Base-by-base conservation (phyloP, 805 yeast species). In the Wickerhamiella occidentalis region DNA sequence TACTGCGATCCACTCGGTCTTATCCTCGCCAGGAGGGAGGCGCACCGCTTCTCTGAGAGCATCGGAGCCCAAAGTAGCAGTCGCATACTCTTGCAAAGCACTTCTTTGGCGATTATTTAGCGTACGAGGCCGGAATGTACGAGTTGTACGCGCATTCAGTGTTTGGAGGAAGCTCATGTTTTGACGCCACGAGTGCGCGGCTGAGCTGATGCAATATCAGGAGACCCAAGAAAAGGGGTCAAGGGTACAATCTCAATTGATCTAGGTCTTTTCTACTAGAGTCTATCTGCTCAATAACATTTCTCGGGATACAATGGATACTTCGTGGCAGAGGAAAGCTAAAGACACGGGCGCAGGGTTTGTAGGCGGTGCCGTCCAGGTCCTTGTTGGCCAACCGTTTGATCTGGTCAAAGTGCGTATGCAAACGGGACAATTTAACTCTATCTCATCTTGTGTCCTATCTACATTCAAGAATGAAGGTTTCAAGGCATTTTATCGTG, bases 1-100 rank as follows among this genome's bases (percentile, higher is more conserved):
- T 11, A 88, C 94, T 0, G 98, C 97, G 50, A 90, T 67, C 98
- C 98, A 90, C 64, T 90, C 98, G 58, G 82, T 81, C 49, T 79
- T 62, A 59, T 85, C 92, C 65, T 90, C 98, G 53, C 92, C 97
- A 57, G 77, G 83, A 15, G 98, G 98, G 25, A 92, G 70, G 61
- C 83, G 83, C 19, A 90, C 97, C 0, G 97, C 97, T 64, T 86
- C 94, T 22, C 84, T 83, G 55, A 92, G 71, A 28, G 90, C 80
- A 30, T 90, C 94, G 0, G 96, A 82, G 0, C 98, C 98, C 46
- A 92, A 71, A 0, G 98, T 90, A 40, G 94, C 87, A 63, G 90
- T 97, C 0, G 96, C 98, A 59, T 87, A 86, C 60, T 73, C 79
- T 52, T 95, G 76, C 51, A 92, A 66, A 35, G 60, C 65, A 48